Base-by-base conservation (phyloP, 169 alveolate species). In the Eimeria tenella region DNA sequence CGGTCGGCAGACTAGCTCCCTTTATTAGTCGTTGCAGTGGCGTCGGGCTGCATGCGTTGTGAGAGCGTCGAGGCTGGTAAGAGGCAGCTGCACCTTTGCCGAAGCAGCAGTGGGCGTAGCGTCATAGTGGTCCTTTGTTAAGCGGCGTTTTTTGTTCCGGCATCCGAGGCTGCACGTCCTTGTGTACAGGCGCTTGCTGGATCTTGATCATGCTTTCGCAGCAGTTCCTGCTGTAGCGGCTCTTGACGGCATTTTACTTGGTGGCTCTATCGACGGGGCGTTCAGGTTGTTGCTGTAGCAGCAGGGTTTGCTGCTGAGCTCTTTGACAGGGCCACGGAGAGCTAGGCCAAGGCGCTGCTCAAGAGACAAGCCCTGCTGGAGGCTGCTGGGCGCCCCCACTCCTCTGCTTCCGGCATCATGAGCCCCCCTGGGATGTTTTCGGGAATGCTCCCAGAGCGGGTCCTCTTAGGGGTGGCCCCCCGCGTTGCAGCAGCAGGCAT, bases 121-220 rank as follows among this genome's bases (percentile, higher is more conserved):
- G 42, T 31, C 42, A 31, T 31, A 31, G 42, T 31, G 42, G 0
- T 31, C 4, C 42, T 31, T 0, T 2, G 42, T 31, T 31, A 31
- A 31, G 2, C 42, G 90, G 74, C 49, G 31, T 75, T 8, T 31
- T 90, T n/a, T 60, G 62, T 50, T 31, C 9, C 31, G 89, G 89
- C 13, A 49, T 31, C 19, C 60, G 23, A 2, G 94, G 90, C 17
- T 90, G 74, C 49, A 75, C 90, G 90, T 42, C 74, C 1, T 90
- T 89, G 94, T 90, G 74, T 49, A 90, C 90, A 4, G 58, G 60
- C 60, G 77, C 89, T 1, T 90, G 94, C 60, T 90, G 81, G 81
- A 0, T 17, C 0, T 74, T 90, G 94, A 90, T 90, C 9, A 49
- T 75, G 4, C 55, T 83, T 5, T 13, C 88, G 7, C 94, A 90